Conservation (phyloP, 2,329 filamentous ascomycete species). For the Penicillium sp. region DNA sequence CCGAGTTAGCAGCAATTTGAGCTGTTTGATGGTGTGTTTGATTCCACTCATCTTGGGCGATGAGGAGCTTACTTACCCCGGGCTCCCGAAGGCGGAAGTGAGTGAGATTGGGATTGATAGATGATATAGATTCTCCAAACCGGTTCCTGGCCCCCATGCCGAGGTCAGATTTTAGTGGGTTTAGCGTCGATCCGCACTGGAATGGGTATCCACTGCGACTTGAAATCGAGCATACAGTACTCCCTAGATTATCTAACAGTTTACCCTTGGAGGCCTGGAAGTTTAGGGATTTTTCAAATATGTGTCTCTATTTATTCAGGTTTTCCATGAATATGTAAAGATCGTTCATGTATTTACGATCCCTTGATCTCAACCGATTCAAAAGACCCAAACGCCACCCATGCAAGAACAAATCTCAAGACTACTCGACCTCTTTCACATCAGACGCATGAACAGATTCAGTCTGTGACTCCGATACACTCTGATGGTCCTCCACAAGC, state of each 20-base stretch:
- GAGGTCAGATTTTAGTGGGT: not conserved
- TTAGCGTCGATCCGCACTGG: not conserved
- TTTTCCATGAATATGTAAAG: not conserved
- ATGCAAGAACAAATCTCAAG: not conserved
- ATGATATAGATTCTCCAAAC: not conserved
- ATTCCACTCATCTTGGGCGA: conserved; percentile 25
- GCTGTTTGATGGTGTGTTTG: conserved; percentile 24
- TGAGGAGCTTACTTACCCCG: not conserved
- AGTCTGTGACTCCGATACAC: not conserved
- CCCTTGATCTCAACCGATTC: not conserved
- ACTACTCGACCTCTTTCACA: not conserved
- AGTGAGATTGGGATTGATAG: not conserved
- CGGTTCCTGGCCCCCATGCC: not conserved
- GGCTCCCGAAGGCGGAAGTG: not conserved
- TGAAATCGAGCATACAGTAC: not conserved
- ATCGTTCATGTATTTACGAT: not conserved
- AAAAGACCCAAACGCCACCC: not conserved
- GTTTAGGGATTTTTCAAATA: not conserved
- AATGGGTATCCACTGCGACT: not conserved
- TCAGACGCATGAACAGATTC: not conserved
- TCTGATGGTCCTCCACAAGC: not conserved
- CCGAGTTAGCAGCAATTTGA: conserved; percentile 40
- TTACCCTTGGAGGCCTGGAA: not conserved
- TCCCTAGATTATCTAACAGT: not conserved
- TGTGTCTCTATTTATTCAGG: not conserved